A percentile compares a stretch with the other conserved stretches of the same genome.
phyloP scores from a whole-genome alignment of 2,329 filamentous ascomycete genomes.

The Cladosporium austrohemisphaericum region DNA sequence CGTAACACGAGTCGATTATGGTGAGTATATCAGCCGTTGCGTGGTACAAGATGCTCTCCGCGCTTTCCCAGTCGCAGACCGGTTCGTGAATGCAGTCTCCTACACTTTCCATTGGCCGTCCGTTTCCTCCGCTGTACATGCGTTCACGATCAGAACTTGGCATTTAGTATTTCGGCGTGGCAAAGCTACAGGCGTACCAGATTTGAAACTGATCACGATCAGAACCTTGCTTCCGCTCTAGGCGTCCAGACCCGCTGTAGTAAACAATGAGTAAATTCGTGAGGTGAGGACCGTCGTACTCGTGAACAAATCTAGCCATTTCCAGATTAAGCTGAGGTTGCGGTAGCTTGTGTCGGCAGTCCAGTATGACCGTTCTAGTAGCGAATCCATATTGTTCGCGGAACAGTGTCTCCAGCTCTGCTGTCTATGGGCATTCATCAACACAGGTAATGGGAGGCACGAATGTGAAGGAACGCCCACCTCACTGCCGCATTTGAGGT shows the following conservation, averaged over 20 bases:
- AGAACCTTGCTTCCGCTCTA: too few species aligned
- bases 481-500: conserved; percentile 34
- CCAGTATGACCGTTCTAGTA: conserved; percentile 22
- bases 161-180: too few species aligned
- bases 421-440: background rate
- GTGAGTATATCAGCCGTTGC: conserved; percentile 35
- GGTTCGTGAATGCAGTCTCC: too few species aligned
- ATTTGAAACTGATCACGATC: background rate
- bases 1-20: conserved; percentile 39
- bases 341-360: conserved; percentile 31
- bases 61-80: conserved; percentile 29
- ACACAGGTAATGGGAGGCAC: background rate
- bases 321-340: conserved; percentile 33
- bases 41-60: conserved; percentile 30
- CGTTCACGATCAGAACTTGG: too few species aligned
- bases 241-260: conserved; percentile 37
- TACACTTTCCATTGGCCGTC: too few species aligned
- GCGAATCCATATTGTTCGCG: background rate
- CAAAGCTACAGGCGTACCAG: background rate
- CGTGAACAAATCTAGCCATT: conserved; percentile 29
- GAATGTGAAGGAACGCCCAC: conserved; percentile 20
- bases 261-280: conserved; percentile 31
- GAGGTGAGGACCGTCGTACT: conserved; percentile 18
- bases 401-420: background rate
- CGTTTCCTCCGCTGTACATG: too few species aligned